These are phyloP conservation scores for Termitomyces sp. DNA, from an alignment of 768 basidiomycete species.

Conservation along the genomic window DNA sequence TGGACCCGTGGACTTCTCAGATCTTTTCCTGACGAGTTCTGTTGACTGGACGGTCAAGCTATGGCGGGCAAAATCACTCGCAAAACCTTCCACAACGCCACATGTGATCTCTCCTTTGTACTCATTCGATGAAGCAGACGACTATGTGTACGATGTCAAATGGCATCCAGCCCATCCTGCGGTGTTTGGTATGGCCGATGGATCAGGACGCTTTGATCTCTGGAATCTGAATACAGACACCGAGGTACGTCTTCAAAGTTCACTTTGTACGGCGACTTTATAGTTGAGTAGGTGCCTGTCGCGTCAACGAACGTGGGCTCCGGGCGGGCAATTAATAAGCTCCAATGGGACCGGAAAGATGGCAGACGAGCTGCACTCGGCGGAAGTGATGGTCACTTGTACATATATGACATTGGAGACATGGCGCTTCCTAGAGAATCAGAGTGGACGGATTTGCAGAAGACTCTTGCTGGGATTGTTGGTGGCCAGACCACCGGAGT, in stretches of 20 bases:
- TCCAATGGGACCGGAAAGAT: slow-evolving; percentile 93
- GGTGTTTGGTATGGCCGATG: slow-evolving; percentile 89
- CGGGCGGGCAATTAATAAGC: slow-evolving; percentile 87
- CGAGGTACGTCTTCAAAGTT: slow-evolving; percentile 63
- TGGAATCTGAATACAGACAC: slow-evolving; percentile 98
- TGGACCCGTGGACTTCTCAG: slow-evolving; percentile 92
- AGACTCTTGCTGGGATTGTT: slow-evolving; percentile 71
- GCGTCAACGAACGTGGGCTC: slow-evolving; percentile 81
- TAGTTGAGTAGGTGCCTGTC: slow-evolving; percentile 67
- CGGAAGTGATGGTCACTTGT: slow-evolving; percentile 87
- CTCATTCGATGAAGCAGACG: slow-evolving; percentile 96
- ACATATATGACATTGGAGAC: slow-evolving; percentile 94
- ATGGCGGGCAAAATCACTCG: slow-evolving; percentile 79
- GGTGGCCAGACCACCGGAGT: slow-evolving; percentile 45
- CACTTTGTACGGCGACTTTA: background rate
- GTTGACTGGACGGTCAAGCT: slow-evolving; percentile 99
- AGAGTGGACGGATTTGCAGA: slow-evolving; percentile 93
- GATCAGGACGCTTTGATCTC: slow-evolving; percentile 91
- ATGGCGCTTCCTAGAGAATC: slow-evolving; percentile 82
- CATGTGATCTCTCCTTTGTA: slow-evolving; percentile 71
- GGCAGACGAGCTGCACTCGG: slow-evolving; percentile 88
- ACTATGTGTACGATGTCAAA: slow-evolving; percentile 97
- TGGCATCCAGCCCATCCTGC: slow-evolving; percentile 98
- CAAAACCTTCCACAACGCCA: slow-evolving; percentile 63
- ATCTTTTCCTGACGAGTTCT: slow-evolving; percentile 87